Percentiles rank a stretch among this genome's conserved stretches.
Evolutionary conservation across 139 green algal genomes (phyloP).

Genomic region (Nannochloris sp.): DNA sequence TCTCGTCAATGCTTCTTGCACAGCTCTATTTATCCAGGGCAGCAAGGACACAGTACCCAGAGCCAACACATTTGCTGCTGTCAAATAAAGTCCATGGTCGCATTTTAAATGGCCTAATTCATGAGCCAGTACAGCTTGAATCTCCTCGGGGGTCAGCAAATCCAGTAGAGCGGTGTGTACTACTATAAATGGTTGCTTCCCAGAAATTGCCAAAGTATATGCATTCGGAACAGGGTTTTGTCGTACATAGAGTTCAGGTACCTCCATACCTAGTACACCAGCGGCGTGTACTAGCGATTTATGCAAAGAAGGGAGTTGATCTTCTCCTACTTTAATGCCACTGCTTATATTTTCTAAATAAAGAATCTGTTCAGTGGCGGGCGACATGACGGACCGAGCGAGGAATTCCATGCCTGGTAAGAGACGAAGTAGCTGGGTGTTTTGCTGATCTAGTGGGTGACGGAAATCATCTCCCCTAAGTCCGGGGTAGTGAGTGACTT

Average conservation of each 20-base stretch:
- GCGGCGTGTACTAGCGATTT: constrained; percentile 65
- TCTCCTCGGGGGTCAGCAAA: constrained; percentile 74
- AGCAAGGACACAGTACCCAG: constrained; percentile 63
- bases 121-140: constrained; percentile 79
- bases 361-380: constrained; percentile 47
- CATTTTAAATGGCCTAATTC: constrained; percentile 76
- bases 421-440: constrained; percentile 73
- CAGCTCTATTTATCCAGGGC: constrained; percentile 43
- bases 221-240: constrained; percentile 87
- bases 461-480: constrained; percentile 45
- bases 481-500: neutral
- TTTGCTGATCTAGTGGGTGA: constrained; percentile 93
- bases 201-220: constrained; percentile 89
- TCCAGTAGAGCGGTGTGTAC: constrained; percentile 92
- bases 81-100: constrained; percentile 94
- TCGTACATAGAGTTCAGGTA: constrained; percentile 80
- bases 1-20: constrained; percentile 69
- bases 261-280: constrained; percentile 67
- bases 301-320: constrained; percentile 83
- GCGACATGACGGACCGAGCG: constrained; percentile 63
- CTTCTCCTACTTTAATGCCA: constrained; percentile 56
- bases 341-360: constrained; percentile 91
- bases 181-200: constrained; percentile 89
- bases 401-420: constrained; percentile 80
- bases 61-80: constrained; percentile 83